Evolutionary conservation across 371 early-diverging fungal species (phyloP), one percentile per base, ranked within the genome.

Genomic region (Amoeboaphelidium protococcarum): DNA sequence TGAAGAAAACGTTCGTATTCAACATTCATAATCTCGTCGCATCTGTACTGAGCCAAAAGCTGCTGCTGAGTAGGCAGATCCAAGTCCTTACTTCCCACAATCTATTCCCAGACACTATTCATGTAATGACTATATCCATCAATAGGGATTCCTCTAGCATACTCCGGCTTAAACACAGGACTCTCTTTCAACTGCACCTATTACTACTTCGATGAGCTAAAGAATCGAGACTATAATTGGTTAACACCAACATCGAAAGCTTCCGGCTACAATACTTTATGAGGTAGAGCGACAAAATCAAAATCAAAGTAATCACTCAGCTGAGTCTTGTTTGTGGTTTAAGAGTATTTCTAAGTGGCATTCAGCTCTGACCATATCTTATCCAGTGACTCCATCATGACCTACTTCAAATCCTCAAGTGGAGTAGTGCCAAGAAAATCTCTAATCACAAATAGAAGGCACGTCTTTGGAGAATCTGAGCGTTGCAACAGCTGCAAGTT

Each of bases 1-100:
- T 63, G 68, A n/a, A 56, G 48, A 54, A 92, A 84, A 3, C 57
- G 59, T 20, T 65, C 74, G 54, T 80, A 74, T 0, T 76, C 81
- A 16, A 66, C 70, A 45, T 69, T 72, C n/a, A 82, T 74, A 50
- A 95, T 91, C 58, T 95, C 96, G 51, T 95, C 96, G 59, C 96
- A 95, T 46, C 96, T 78, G 60, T 80, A 94, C 65, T 94, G 92
- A 23, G 95, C 94, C 49, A 96, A 65, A 42, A 96, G 62, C 56
- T 94, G 84, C 64, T 89, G 90, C 59, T 96, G 95, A 1, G 92
- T 91, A 2, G 97, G 97, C 42, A 96, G 61, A 65, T 96, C 95
- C 50, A 96, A 63, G 53, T 94, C 95, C 50, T 80, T 80, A 67
- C 88, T 90, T 53, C 78, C 71, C 50, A 81, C 62, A 42, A 94